Percentiles rank a stretch among this genome's conserved stretches.
phyloP scores from a whole-genome alignment of 306 rosid species.

The Psophocarpus tetragonolobus region DNA sequence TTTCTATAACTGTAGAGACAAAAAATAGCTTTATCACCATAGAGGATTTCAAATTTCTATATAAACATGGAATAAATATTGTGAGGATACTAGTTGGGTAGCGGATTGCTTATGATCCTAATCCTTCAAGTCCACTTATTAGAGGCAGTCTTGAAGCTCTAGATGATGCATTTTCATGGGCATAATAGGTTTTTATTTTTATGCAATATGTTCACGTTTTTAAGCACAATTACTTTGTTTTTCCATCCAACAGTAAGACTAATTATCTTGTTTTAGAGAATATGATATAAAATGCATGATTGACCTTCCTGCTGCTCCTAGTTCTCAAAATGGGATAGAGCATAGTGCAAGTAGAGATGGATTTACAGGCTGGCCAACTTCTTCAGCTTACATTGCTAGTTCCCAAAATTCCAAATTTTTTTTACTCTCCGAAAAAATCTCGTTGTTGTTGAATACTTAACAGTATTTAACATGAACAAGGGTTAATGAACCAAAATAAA shows the following conservation, averaged over 20 bases:
- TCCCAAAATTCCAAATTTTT: too few species aligned
- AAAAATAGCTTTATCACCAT: slow-evolving; percentile 72
- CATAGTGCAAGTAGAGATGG: slow-evolving; percentile 94
- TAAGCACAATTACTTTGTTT: slow-evolving; percentile 14
- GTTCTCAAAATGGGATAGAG: slow-evolving; percentile 94
- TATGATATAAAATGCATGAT: slow-evolving; percentile 80
- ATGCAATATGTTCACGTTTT: slow-evolving; percentile 22
- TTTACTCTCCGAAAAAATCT: too few species aligned
- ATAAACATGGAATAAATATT: slow-evolving; percentile 82
- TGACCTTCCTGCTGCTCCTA: slow-evolving; percentile 93
- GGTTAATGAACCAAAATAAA: too few species aligned
- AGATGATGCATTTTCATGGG: slow-evolving; percentile 96
- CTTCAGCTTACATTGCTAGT: slow-evolving; percentile 60
- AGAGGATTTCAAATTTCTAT: slow-evolving; percentile 81
- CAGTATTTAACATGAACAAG: too few species aligned
- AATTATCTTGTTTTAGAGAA: slow-evolving; percentile 56
- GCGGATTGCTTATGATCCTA: slow-evolving; percentile 97
- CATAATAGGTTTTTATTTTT: slow-evolving; percentile 66
- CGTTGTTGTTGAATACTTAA: too few species aligned
- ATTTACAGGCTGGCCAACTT: slow-evolving; percentile 66
- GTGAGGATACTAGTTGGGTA: slow-evolving; percentile 98
- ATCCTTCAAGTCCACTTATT: slow-evolving; percentile 88
- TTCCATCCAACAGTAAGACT: slow-evolving; percentile 21
- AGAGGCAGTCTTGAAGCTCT: slow-evolving; percentile 89
- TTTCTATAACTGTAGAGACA: slow-evolving; percentile 70